phyloP scores from a whole-genome alignment of 1,284 basidiomycete genomes.

The Sphagnurus paluster region DNA sequence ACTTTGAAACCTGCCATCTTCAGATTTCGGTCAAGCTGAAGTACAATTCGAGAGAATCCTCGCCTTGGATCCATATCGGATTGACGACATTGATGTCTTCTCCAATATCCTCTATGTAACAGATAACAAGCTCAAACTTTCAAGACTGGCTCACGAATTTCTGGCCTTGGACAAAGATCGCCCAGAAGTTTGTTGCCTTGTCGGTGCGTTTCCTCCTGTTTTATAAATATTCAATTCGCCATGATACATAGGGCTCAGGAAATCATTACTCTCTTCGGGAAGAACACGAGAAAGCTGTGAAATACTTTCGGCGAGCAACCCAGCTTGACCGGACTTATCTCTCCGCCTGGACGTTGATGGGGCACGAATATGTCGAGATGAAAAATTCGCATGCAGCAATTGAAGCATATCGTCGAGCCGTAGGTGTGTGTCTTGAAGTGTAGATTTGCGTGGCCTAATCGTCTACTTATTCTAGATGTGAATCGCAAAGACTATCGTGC shows the following conservation, averaged over 20 bases:
- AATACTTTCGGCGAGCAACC: conserved; percentile 92
- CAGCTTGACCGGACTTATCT: conserved; percentile 94
- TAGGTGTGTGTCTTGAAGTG: conserved; percentile 57
- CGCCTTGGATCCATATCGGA: conserved; percentile 80
- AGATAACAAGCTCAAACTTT: conserved; percentile 85
- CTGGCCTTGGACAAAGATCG: conserved; percentile 85
- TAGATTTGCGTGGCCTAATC: neutral
- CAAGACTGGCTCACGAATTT: conserved; percentile 91
- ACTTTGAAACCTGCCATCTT: conserved; percentile 4
- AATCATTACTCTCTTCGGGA: conserved; percentile 94
- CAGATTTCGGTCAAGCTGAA: conserved; percentile 88
- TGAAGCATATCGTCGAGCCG: conserved; percentile 93
- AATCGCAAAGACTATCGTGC: conserved; percentile 97
- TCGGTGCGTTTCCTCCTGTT: conserved; percentile 64
- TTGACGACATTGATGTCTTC: conserved; percentile 96
- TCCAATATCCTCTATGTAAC: conserved; percentile 98
- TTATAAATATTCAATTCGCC: conserved; percentile 9
- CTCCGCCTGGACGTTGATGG: conserved; percentile 99
- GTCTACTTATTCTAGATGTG: conserved; percentile 58
- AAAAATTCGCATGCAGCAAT: conserved; percentile 99
- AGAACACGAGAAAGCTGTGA: conserved; percentile 95
- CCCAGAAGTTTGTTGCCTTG: conserved; percentile 93
- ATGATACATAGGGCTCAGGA: conserved; percentile 47
- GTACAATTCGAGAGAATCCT: conserved; percentile 83
- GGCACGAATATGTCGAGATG: conserved; percentile 98